Conservation (phyloP, 2,329 filamentous ascomycete genomes). For the Furcasterigmium sp. region DNA sequence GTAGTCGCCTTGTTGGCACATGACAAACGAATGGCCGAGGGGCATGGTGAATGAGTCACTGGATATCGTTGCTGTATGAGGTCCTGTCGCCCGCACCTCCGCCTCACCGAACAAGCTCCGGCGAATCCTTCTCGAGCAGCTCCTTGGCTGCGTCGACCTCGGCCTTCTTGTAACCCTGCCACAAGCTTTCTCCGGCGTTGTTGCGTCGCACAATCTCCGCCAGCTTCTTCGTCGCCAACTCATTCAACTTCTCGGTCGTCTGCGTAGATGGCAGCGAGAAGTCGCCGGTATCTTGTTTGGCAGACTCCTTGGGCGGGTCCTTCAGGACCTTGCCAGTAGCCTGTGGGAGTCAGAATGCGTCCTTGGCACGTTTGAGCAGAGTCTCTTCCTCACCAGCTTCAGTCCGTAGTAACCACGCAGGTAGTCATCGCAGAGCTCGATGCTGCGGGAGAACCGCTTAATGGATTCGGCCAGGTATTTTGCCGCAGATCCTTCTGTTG, state of each 20-base stretch:
- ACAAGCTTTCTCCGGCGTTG: constrained; percentile 55
- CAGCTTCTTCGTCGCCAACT: constrained; percentile 68
- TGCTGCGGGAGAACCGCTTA: constrained; percentile 80
- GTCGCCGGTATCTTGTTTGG: constrained; percentile 41
- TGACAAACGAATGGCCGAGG: not conserved
- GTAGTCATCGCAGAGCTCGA: constrained; percentile 92
- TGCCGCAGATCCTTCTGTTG: constrained; percentile 33
- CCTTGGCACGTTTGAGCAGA: not conserved
- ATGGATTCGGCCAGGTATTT: constrained; percentile 66
- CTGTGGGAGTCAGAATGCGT: constrained; percentile 28
- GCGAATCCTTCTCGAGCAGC: constrained; percentile 52
- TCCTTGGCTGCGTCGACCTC: constrained; percentile 69
- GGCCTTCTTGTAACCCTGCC: constrained; percentile 66
- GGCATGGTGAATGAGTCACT: constrained; percentile 4
- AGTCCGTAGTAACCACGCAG: constrained; percentile 89
- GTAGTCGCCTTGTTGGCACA: not conserved
- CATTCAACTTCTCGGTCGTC: constrained; percentile 63
- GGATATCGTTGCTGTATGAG: not conserved
- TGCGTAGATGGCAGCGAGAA: constrained; percentile 49
- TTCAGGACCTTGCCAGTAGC: constrained; percentile 45
- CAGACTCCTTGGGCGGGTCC: constrained; percentile 35
- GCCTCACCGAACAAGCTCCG: constrained; percentile 34
- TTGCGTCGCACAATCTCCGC: constrained; percentile 68
- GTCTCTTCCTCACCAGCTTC: constrained; percentile 56
- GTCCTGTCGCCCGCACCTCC: too few relatives aligned